Conservation (phyloP, 352 stramenopile genomes). For the Globisporangium viniferum region DNA sequence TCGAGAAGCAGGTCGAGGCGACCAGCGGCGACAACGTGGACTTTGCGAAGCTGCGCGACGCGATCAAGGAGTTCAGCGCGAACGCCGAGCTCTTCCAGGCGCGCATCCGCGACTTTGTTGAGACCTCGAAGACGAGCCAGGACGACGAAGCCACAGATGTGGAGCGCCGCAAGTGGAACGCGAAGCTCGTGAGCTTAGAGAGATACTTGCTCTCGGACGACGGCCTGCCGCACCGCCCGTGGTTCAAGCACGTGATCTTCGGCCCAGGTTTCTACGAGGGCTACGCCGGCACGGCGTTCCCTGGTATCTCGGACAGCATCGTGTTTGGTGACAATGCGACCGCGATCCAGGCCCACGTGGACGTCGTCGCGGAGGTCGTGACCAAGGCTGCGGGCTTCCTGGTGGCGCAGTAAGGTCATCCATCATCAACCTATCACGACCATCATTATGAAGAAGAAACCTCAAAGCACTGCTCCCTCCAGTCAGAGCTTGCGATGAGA, state of each 20-base stretch:
- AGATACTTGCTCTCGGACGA: constrained; percentile 33
- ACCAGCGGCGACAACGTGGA: constrained; percentile 23
- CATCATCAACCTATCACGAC: background rate
- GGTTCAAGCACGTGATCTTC: constrained; percentile 66
- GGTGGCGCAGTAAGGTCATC: background rate
- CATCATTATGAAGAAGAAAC: background rate
- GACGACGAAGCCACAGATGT: background rate
- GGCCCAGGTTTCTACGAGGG: constrained; percentile 56
- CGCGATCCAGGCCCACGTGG: constrained; percentile 40
- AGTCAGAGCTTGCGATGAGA: background rate
- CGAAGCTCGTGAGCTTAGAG: constrained; percentile 52
- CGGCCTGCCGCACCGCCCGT: constrained; percentile 44
- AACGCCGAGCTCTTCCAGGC: constrained; percentile 33
- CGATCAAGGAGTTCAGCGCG: constrained; percentile 38
- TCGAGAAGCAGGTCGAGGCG: constrained; percentile 23
- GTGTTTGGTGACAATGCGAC: constrained; percentile 36
- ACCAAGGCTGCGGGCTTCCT: constrained; percentile 25
- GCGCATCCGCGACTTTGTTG: constrained; percentile 12
- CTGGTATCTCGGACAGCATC: constrained; percentile 44
- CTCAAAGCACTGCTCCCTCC: background rate
- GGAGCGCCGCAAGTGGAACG: constrained; percentile 31
- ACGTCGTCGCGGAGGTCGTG: constrained; percentile 38
- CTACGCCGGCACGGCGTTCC: constrained; percentile 47
- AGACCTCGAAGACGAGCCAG: background rate
- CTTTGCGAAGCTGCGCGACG: constrained; percentile 29